Percentiles rank a stretch among this genome's conserved stretches.
These are phyloP conservation scores for Periconia sp. DNA, from an alignment of 2,329 filamentous ascomycete species.

Conservation along the genomic window DNA sequence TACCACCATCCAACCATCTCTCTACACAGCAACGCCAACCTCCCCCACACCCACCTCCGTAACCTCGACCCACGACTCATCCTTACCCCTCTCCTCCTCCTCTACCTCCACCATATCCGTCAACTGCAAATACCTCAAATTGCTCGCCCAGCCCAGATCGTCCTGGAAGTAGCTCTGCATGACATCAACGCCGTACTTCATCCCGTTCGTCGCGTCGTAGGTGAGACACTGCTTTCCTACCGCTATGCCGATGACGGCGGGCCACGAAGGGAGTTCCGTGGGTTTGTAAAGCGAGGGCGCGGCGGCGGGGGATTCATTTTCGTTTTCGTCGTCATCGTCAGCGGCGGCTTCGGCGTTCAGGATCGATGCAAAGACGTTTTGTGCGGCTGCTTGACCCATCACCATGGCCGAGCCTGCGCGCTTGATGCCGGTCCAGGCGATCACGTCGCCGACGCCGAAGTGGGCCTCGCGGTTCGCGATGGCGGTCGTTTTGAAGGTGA, in stretches of 20 bases:
- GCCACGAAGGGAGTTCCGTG: slow-evolving; percentile 34
- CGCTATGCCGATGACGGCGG: slow-evolving; percentile 67
- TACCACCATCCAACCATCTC: no score
- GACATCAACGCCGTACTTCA: slow-evolving; percentile 63
- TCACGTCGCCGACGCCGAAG: slow-evolving; percentile 71
- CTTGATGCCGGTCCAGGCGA: slow-evolving; percentile 76
- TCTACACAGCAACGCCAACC: slow-evolving; percentile 23
- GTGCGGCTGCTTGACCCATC: slow-evolving; percentile 66
- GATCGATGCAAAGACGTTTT: slow-evolving; percentile 54
- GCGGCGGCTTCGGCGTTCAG: slow-evolving; percentile 33
- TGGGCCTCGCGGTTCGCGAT: slow-evolving; percentile 63
- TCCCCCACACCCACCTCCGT: slow-evolving; percentile 33
- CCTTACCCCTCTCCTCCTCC: slow-evolving; percentile 14
- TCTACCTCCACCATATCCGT: slow-evolving; percentile 33
- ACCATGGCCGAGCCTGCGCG: slow-evolving; percentile 76
- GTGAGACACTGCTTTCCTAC: slow-evolving; percentile 70
- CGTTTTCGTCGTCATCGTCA: no score
- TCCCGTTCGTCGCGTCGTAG: slow-evolving; percentile 61
- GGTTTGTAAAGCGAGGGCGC: not conserved
- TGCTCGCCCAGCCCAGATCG: slow-evolving; percentile 59
- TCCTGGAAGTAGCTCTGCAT: slow-evolving; percentile 66
- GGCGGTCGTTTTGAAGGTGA: slow-evolving; percentile 54
- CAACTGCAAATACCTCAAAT: slow-evolving; percentile 34
- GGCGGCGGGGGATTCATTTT: not conserved
- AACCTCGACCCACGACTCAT: slow-evolving; percentile 23